Conservation (phyloP, 495 filamentous ascomycete species). For the Elasticomyces elasticus region DNA sequence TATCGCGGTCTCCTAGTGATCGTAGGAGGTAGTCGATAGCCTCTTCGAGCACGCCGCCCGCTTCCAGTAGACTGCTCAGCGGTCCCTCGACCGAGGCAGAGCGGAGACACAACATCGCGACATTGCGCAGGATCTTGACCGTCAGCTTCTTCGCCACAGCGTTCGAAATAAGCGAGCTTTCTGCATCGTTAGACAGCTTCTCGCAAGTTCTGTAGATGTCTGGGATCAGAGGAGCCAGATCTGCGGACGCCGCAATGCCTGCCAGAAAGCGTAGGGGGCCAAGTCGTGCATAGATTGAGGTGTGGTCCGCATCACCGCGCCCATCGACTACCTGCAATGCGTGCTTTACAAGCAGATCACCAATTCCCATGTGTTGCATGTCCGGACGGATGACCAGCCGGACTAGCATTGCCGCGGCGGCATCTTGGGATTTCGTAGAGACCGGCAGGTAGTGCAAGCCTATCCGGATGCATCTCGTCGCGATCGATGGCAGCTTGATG, state of each 20-base stretch:
- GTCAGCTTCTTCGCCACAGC: slow-evolving; percentile 67
- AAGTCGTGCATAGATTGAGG: slow-evolving; percentile 50
- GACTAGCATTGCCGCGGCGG: slow-evolving; percentile 70
- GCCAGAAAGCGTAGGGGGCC: slow-evolving; percentile 71
- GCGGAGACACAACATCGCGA: slow-evolving; percentile 52
- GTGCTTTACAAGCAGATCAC: slow-evolving; percentile 57
- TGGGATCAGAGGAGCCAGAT: slow-evolving; percentile 42
- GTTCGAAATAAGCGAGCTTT: slow-evolving; percentile 38
- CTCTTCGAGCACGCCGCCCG: slow-evolving; percentile 45
- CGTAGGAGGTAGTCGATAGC: slow-evolving; percentile 63
- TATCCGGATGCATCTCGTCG: slow-evolving; percentile 59
- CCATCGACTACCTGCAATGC: slow-evolving; percentile 45
- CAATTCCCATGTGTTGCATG: slow-evolving; percentile 68
- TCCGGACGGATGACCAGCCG: slow-evolving; percentile 72
- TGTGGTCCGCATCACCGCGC: slow-evolving; percentile 1
- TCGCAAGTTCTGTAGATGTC: slow-evolving; percentile 46
- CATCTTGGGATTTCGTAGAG: slow-evolving; percentile 78
- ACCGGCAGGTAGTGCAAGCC: slow-evolving; percentile 58
- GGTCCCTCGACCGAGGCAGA: slow-evolving; percentile 25
- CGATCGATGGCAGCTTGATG: slow-evolving; percentile 53
- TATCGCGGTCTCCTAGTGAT: slow-evolving; percentile 68
- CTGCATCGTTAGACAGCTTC: slow-evolving; percentile 33
- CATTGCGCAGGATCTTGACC: slow-evolving; percentile 71
- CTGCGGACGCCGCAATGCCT: slow-evolving; percentile 48
- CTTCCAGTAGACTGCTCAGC: slow-evolving; percentile 8